phyloP scores from a whole-genome alignment of 2,329 filamentous ascomycete species.

The Ilyonectria robusta region DNA sequence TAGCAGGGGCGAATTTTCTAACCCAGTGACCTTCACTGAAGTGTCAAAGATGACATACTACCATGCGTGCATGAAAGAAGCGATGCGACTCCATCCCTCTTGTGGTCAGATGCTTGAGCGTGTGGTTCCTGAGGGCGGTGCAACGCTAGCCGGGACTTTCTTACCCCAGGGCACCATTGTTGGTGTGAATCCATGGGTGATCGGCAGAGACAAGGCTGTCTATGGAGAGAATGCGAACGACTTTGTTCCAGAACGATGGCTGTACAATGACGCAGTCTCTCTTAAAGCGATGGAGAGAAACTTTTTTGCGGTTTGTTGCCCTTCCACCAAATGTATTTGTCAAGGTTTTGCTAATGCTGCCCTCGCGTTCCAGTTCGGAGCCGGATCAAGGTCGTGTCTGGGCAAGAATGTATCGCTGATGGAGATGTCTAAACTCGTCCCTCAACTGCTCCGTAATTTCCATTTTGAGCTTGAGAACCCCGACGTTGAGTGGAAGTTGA shows the following conservation, averaged over 20 bases:
- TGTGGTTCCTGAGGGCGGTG: slow-evolving; percentile 60
- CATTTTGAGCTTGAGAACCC: neutral
- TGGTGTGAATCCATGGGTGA: slow-evolving; percentile 51
- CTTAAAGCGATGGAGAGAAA: neutral
- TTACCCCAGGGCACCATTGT: slow-evolving; percentile 39
- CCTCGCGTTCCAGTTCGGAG: neutral
- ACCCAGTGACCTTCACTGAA: neutral
- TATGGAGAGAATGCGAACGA: slow-evolving; percentile 49
- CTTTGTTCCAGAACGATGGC: slow-evolving; percentile 57
- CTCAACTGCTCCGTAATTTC: neutral
- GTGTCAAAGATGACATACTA: slow-evolving; percentile 60
- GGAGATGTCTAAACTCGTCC: neutral
- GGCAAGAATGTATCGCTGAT: neutral
- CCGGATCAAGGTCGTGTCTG: neutral
- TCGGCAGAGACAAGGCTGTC: slow-evolving; percentile 44
- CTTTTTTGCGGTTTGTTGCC: neutral
- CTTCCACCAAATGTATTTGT: too few species aligned
- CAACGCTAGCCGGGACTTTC: slow-evolving; percentile 52
- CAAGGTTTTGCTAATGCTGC: neutral
- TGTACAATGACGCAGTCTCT: slow-evolving; percentile 22
- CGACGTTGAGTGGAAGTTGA: neutral
- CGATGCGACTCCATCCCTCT: slow-evolving; percentile 63
- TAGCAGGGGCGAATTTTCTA: neutral
- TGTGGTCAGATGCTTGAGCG: slow-evolving; percentile 62
- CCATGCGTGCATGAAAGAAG: slow-evolving; percentile 66